phyloP scores from a whole-genome alignment of 2,329 filamentous ascomycete species.

The Verruconis gallopava region DNA sequence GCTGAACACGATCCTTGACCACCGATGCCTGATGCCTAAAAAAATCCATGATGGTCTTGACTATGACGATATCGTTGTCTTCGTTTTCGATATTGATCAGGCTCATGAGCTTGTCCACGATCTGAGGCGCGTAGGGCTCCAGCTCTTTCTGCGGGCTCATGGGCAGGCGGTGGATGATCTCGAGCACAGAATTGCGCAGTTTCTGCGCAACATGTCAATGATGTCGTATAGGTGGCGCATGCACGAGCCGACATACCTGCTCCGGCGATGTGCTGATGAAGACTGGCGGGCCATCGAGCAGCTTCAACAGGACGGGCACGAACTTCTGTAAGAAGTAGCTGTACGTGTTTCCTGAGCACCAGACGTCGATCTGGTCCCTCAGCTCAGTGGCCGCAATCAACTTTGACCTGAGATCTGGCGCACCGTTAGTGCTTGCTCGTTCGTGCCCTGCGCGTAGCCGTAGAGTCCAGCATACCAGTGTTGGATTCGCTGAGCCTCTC shows the following conservation, averaged over 20 bases:
- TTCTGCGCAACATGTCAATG: constrained; percentile 39
- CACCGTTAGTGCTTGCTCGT: background rate
- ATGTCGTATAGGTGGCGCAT: too few relatives aligned
- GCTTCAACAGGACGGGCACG: constrained; percentile 78
- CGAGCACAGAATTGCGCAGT: constrained; percentile 83
- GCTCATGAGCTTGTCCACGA: constrained; percentile 80
- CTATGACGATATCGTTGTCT: constrained; percentile 94
- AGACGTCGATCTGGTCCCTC: constrained; percentile 84
- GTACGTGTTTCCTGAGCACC: constrained; percentile 62
- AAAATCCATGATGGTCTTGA: constrained; percentile 96
- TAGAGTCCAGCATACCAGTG: background rate
- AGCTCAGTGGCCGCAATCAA: constrained; percentile 72
- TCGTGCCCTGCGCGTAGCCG: too few relatives aligned
- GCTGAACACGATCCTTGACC: constrained; percentile 69
- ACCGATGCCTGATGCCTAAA: constrained; percentile 84
- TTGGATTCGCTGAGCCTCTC: constrained; percentile 4
- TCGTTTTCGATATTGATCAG: constrained; percentile 89
- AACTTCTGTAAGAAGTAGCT: constrained; percentile 70
- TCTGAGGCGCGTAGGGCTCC: constrained; percentile 76
- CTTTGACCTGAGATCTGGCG: constrained; percentile 64
- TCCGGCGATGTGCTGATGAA: constrained; percentile 85
- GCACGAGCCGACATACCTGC: constrained; percentile 60
- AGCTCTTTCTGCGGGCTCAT: constrained; percentile 64
- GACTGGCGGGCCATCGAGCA: constrained; percentile 73
- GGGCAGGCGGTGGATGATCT: constrained; percentile 82